A percentile compares a stretch with the other conserved stretches of the same genome.
Conservation (phyloP, 805 yeast genomes). For the Pichia gijzeniarum region DNA sequence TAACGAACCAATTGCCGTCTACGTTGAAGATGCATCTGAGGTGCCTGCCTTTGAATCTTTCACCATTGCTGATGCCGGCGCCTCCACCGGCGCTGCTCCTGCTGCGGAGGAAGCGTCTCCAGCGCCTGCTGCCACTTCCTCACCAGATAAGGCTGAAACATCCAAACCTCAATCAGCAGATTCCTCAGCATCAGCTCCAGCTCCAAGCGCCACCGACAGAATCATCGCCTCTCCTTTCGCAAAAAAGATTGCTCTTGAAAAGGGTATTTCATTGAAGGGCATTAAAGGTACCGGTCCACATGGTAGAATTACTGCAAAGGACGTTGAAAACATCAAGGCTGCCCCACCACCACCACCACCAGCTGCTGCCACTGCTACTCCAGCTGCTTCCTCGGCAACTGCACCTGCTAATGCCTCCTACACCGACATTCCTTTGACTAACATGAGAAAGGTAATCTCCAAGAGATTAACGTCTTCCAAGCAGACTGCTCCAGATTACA, state of each 20-base stretch:
- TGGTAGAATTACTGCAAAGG: conserved; percentile 90
- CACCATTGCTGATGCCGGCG: conserved; percentile 76
- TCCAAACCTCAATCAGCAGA: too few species aligned
- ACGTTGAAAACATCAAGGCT: conserved; percentile 67
- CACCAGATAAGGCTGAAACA: conserved; percentile 18
- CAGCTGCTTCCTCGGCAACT: conserved; percentile 48
- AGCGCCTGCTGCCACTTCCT: conserved; percentile 22
- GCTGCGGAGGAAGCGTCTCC: conserved; percentile 30
- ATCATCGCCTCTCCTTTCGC: conserved; percentile 94
- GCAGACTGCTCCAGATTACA: conserved; percentile 83
- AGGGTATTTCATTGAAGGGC: conserved; percentile 80
- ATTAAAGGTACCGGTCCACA: conserved; percentile 90
- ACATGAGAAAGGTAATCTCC: conserved; percentile 93
- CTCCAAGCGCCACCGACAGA: conserved; percentile 52
- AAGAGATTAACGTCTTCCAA: conserved; percentile 82
- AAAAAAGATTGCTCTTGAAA: conserved; percentile 84
- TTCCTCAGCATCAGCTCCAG: conserved; percentile 30
- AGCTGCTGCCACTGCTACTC: conserved; percentile 35
- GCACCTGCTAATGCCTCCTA: too few species aligned
- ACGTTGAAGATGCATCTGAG: conserved; percentile 79
- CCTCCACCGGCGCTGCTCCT: conserved; percentile 37
- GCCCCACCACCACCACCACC: conserved; percentile 34
- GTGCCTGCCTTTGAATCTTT: conserved; percentile 85
- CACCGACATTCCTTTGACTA: conserved; percentile 79
- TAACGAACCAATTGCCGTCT: conserved; percentile 94